Evolutionary conservation across 75 land plant genomes (phyloP), one percentile per base, ranked within the genome.

Genomic region (Cupressus sempervirens): DNA sequence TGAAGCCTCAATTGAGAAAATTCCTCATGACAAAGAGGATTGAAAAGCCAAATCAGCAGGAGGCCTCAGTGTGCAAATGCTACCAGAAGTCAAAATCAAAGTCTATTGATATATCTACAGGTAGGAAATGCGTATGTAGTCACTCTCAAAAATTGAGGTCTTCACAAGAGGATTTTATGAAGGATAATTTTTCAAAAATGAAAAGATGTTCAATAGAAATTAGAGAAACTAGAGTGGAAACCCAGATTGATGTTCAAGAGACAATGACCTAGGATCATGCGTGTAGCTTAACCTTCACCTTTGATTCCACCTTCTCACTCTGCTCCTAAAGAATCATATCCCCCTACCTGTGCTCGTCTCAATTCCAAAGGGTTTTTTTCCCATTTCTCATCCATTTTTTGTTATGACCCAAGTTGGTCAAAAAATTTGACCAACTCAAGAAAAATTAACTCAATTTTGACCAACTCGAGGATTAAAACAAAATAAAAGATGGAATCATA

Each of bases 161-260:
- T 32, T 94, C 95, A 4, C 95, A 94, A n/a, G 95, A 94, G 38
- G 91, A 88, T 83, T 94, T 94, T 58, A 90, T 91, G 70, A 88
- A 86, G 89, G 83, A 72, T 6, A 56, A 8, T 32, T 20, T 45
- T 13, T 9, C 67, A 18, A 72, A 23, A 5, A 74, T 10, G 4
- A 45, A 45, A 18, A 81, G 82, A 13, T 43, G n/a, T 35, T 45
- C 86, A 18, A 81, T 8, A 41, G 48, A 79, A 67, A 46, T 29
- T 16, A 65, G 52, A 35, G 86, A 81, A 36, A 41, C 38, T 41
- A 82, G 81, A 41, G 83, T 5, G 75, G 72, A 73, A 12, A 72
- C 7, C 36, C 13, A 10, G 74, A 32, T 72, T 72, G 74, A 3
- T 10, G n/a, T 30, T 72, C 35, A 32, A 0, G 74, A 7, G 13